These are phyloP conservation scores for Podaxis sp. DNA, from an alignment of 768 basidiomycete genomes.

Conservation along the genomic window DNA sequence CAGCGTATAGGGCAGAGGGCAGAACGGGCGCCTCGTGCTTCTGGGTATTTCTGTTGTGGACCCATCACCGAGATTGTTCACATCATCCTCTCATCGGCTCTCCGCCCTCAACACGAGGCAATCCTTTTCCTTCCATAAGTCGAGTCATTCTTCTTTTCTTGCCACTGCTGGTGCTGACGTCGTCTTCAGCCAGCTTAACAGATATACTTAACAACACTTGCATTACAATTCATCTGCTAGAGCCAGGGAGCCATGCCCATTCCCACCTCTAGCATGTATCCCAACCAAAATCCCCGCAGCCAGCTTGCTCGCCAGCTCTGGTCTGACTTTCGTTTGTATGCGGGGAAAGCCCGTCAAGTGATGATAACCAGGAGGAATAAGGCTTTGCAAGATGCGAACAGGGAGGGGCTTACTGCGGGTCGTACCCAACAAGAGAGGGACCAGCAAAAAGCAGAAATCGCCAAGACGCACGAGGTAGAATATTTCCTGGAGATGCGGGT, in stretches of 20 bases:
- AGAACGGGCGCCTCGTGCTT: slow-evolving; percentile 3
- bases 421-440: slow-evolving; percentile 23
- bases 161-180: slow-evolving; percentile 23
- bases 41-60: slow-evolving; percentile 16
- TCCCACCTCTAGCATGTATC: slow-evolving; percentile 10
- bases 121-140: slow-evolving; percentile 26
- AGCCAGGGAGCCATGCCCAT: slow-evolving; percentile 1
- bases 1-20: slow-evolving; percentile 10
- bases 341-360: slow-evolving; percentile 20
- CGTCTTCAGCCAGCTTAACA: slow-evolving; percentile 12
- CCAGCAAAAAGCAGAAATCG: slow-evolving; percentile 20
- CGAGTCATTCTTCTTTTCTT: slow-evolving; percentile 26
- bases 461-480: slow-evolving; percentile 26
- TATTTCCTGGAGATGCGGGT: slow-evolving; percentile 29
- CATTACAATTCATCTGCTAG: background rate
- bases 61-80: slow-evolving; percentile 23
- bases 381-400: slow-evolving; percentile 18
- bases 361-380: slow-evolving; percentile 20
- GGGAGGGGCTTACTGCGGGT: slow-evolving; percentile 26
- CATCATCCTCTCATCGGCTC: slow-evolving; percentile 17
- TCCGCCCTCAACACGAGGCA: slow-evolving; percentile 37
- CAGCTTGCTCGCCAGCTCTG: slow-evolving; percentile 29
- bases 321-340: slow-evolving; percentile 30
- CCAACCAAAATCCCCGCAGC: slow-evolving; percentile 8
- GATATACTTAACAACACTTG: background rate